phyloP scores from a whole-genome alignment of 2,329 filamentous ascomycete species.

The Colletotrichum eremochloae region DNA sequence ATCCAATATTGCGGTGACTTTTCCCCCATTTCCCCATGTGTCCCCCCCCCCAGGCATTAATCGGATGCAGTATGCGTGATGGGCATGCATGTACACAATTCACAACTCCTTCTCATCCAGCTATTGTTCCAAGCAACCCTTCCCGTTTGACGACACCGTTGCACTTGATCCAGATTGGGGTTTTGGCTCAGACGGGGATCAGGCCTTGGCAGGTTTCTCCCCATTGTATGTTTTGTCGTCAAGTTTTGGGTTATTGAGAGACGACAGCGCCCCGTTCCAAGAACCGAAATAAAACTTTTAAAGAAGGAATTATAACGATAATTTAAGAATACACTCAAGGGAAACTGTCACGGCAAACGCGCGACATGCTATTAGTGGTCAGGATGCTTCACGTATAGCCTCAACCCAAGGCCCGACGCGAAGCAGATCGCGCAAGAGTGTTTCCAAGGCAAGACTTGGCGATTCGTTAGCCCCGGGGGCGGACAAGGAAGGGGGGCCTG shows the following conservation, averaged over 20 bases:
- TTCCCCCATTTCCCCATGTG: conserved; percentile 24
- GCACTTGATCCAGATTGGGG: conserved; percentile 21
- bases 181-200: conserved; percentile 32
- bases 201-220: conserved; percentile 34
- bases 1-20: conserved; percentile 32
- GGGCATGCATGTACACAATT: not conserved
- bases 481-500: not conserved
- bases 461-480: conserved; percentile 12
- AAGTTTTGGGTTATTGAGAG: conserved; percentile 15
- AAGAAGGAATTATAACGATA: not conserved
- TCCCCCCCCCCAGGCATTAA: not conserved
- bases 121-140: conserved; percentile 31
- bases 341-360: not conserved
- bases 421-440: conserved; percentile 32
- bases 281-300: not conserved
- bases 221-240: conserved; percentile 11
- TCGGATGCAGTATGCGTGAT: not conserved
- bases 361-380: conserved; percentile 4
- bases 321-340: not conserved
- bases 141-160: conserved; percentile 19
- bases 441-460: conserved; percentile 39
- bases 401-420: conserved; percentile 37
- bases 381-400: conserved; percentile 27
- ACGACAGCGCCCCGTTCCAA: not conserved
- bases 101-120: not conserved